These are phyloP conservation scores for Dillenia turbinata DNA, from an alignment of 164 flowering plant species.

Conservation along the genomic window DNA sequence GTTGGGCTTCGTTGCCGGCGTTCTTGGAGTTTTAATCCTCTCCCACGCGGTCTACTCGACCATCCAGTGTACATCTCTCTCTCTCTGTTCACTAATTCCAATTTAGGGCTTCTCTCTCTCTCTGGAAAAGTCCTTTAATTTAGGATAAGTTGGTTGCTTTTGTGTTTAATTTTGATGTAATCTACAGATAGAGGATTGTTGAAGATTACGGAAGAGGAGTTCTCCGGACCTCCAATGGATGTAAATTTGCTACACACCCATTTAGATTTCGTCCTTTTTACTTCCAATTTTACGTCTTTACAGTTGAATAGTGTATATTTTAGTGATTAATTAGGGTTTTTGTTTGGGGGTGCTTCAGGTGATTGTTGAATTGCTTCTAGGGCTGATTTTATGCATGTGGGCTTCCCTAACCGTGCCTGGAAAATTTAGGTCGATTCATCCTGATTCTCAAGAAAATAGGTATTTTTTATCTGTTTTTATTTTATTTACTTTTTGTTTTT, in stretches of 20 bases:
- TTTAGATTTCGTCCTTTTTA: neutral
- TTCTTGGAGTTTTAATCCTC: constrained; percentile 39
- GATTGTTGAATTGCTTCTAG: constrained; percentile 54
- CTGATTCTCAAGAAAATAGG: constrained; percentile 91
- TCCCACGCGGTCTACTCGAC: constrained; percentile 61
- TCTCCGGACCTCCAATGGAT: constrained; percentile 72
- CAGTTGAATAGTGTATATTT: neutral
- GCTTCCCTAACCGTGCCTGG: constrained; percentile 85
- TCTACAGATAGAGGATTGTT: constrained; percentile 76
- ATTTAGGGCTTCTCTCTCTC: constrained; percentile 8
- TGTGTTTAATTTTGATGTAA: neutral
- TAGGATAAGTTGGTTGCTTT: constrained; percentile 1
- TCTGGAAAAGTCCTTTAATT: neutral
- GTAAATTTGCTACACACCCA: constrained; percentile 20
- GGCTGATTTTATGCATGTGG: constrained; percentile 63
- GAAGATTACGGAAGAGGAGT: constrained; percentile 93
- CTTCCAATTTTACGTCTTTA: neutral
- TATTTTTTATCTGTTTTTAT: constrained; percentile 9
- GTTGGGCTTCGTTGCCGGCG: constrained; percentile 33
- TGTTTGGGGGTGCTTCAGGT: constrained; percentile 42
- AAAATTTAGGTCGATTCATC: constrained; percentile 71
- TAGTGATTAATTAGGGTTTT: constrained; percentile 10
- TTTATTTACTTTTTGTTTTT: neutral
- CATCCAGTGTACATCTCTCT: constrained; percentile 49
- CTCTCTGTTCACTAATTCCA: neutral